phyloP scores from a whole-genome alignment of 495 filamentous ascomycete genomes.

The Aspergillus leporis region DNA sequence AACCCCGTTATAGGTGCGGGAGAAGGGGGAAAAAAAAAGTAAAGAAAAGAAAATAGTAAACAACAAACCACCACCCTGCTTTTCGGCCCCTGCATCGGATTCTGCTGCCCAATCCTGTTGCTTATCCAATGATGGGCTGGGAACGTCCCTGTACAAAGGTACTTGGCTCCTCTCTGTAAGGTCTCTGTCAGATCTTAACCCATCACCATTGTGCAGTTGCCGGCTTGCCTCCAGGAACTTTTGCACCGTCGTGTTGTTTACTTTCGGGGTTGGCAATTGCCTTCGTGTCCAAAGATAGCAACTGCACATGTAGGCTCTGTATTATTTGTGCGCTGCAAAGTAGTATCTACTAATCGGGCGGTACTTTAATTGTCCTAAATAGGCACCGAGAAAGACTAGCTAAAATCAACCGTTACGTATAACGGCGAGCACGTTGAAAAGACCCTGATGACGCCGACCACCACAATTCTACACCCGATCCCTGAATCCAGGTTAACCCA shows the following conservation, averaged over 20 bases:
- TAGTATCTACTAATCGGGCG: not conserved
- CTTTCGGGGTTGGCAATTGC: not conserved
- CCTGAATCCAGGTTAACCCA: not conserved
- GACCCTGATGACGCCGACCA: no score
- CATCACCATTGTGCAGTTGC: not conserved
- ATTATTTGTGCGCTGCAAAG: not conserved
- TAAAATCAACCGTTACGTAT: not conserved
- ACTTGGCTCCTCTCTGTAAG: not conserved
- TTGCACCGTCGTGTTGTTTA: not conserved
- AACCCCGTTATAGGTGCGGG: not conserved
- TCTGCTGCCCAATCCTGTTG: slow-evolving; percentile 12
- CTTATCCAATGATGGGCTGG: slow-evolving; percentile 7
- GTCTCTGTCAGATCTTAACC: not conserved
- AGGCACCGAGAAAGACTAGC: not conserved
- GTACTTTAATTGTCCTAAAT: no score
- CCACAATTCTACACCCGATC: not conserved
- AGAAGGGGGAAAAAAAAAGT: not conserved
- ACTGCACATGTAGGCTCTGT: not conserved
- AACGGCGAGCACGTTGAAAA: not conserved
- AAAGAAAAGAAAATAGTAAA: slow-evolving; percentile 1
- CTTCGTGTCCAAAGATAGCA: slow-evolving; percentile 4
- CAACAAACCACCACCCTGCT: slow-evolving; percentile 1
- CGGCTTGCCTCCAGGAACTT: not conserved
- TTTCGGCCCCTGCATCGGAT: slow-evolving; percentile 16
- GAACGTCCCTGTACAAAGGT: slow-evolving; percentile 4